Conservation (phyloP, 1,284 basidiomycete genomes). For the Tilletia indica region DNA sequence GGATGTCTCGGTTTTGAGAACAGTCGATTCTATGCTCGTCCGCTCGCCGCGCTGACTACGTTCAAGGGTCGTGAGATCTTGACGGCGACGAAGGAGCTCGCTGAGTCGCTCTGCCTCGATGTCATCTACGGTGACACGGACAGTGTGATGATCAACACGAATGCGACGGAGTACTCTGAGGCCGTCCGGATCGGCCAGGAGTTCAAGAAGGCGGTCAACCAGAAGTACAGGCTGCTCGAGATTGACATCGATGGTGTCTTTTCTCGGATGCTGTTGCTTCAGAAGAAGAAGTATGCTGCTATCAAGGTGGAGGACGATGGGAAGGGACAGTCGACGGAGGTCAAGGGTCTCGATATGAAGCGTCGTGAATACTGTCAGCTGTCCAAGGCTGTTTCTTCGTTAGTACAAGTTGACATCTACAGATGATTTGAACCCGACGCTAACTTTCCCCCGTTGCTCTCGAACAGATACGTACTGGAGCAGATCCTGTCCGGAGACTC, state of each 20-base stretch:
- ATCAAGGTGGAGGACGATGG: conserved; percentile 67
- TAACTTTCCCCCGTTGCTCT: background rate
- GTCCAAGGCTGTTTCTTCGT: conserved; percentile 90
- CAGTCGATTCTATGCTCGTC: conserved; percentile 94
- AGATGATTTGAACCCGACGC: background rate
- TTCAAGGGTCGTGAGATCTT: conserved; percentile 97
- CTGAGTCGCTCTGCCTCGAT: conserved; percentile 83
- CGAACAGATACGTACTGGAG: conserved; percentile 61
- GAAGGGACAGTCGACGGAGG: conserved; percentile 61
- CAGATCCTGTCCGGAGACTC: conserved; percentile 87
- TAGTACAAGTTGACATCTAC: conserved; percentile 52
- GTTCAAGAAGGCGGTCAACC: conserved; percentile 94
- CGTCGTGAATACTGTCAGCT: conserved; percentile 89
- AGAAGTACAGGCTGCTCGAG: conserved; percentile 89
- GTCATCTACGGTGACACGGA: conserved; percentile 99
- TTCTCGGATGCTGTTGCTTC: conserved; percentile 83
- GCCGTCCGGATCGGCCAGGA: conserved; percentile 86
- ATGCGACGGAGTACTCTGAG: conserved; percentile 79
- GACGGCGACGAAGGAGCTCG: conserved; percentile 86
- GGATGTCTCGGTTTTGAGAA: conserved; percentile 98
- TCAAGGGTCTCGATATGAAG: conserved; percentile 99
- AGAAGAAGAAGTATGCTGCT: conserved; percentile 99
- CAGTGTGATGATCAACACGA: conserved; percentile 97
- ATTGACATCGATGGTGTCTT: conserved; percentile 96
- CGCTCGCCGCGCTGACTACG: conserved; percentile 91